Percentiles rank a stretch among this genome's conserved stretches.
Evolutionary conservation across 192 early-diverging fungal genomes (phyloP).

Genomic region (Podila verticillata): DNA sequence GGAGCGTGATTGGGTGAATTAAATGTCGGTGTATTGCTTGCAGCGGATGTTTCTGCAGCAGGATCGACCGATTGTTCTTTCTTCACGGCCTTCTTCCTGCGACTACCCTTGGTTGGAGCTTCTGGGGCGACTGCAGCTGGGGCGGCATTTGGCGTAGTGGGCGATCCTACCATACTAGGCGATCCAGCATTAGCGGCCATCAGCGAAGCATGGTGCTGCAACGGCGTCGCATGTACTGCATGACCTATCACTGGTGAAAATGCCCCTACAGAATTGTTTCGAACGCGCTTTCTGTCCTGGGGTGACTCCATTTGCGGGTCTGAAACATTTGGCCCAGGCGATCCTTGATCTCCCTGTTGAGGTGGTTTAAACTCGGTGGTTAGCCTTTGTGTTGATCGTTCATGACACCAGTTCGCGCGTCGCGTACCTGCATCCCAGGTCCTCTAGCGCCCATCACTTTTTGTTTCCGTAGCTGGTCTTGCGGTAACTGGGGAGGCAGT

Average conservation of each 20-base stretch:
- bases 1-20: conserved; percentile 11
- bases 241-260: conserved; percentile 32
- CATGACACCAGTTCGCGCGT: not conserved
- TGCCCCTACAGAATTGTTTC: conserved; percentile 35
- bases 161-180: conserved; percentile 32
- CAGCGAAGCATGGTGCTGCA: conserved; percentile 31
- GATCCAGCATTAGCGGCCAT: conserved; percentile 21
- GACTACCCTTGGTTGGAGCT: conserved; percentile 19
- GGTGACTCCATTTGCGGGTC: conserved; percentile 29
- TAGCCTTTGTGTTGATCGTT: not conserved
- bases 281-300: conserved; percentile 34
- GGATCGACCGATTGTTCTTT: conserved; percentile 41
- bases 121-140: conserved; percentile 10
- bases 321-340: conserved; percentile 15
- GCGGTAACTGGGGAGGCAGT: conserved; percentile 8
- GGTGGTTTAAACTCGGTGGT: too few relatives aligned
- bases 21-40: not conserved
- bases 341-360: conserved; percentile 15
- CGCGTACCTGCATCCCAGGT: not conserved
- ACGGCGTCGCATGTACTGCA: conserved; percentile 20
- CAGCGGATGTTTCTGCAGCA: not conserved
- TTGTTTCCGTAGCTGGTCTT: conserved; percentile 12
- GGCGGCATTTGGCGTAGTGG: conserved; percentile 19
- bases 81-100: conserved; percentile 33
- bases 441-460: not conserved